Base-by-base conservation (phyloP, 768 basidiomycete genomes). In the Lepiota brunneoincarnata region DNA sequence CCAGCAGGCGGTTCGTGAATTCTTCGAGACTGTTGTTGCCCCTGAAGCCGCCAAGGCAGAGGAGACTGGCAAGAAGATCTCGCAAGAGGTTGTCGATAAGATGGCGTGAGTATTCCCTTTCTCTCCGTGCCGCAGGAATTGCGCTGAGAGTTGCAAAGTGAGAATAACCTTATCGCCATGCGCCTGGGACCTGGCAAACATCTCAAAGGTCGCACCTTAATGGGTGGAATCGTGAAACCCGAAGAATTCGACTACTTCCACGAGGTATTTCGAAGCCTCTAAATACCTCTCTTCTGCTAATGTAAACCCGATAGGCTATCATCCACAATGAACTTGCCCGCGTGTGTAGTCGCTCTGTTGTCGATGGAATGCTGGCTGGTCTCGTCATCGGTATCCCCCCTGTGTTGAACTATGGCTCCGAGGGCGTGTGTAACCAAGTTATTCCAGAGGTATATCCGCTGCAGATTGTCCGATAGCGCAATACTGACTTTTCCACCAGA, bases 181-280 rank as follows among this genome's bases (percentile, higher is more conserved):
- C 83, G 93, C 4, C 77, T 94, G 49, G 94, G 94, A 1, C 93
- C 93, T 2, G 91, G 91, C 17, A 91, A 91, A 67, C 91, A 95
- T 64, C 79, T 97, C 18, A 74, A 89, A 64, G 92, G 93, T 0
- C 78, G 82, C 36, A 81, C 74, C 10, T 71, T 97, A 1, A 83
- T 93, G 70, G 87, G 83, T 23, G 93, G 92, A 10, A 68, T 83
- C 17, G 78, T 91, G 41, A 82, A 81, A 47, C 84, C 89, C 3
- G 90, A 91, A 64, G 87, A 94, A 60, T 98, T 89, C 62, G 91
- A 97, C 68, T 94, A 95, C 64, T 98, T 98, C 78, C 88, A 97
- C 63, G 95, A 92, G 75, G 88, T 86, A 52, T 10, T 61, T 31
- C 12, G 38, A 23, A n/a, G 38, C 28, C n/a, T 18, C 36, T 9